phyloP scores from a whole-genome alignment of 331 rosid genomes.

The Stylosanthes scabra region DNA sequence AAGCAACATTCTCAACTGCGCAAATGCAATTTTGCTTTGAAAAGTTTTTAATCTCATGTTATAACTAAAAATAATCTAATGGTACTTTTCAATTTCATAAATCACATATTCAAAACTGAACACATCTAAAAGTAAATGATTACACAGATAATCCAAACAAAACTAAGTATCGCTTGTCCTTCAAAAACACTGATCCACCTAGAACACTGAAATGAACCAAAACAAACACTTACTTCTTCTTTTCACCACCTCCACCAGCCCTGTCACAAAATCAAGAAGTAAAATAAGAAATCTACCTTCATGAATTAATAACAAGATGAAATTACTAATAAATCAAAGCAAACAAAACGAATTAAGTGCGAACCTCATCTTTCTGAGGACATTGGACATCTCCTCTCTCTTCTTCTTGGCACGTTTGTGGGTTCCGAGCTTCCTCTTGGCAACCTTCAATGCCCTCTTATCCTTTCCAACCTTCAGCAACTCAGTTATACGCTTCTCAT shows the following conservation, averaged over 20 bases:
- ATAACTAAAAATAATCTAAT: background rate
- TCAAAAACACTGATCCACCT: constrained; percentile 3
- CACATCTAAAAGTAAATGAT: constrained; percentile 9
- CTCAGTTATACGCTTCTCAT: constrained; percentile 74
- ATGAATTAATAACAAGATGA: background rate
- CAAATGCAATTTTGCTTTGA: background rate
- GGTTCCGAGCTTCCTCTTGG: constrained; percentile 69
- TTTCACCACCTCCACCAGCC: constrained; percentile 67
- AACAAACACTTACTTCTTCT: constrained; percentile 53
- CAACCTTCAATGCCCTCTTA: constrained; percentile 69
- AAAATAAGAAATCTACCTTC: constrained; percentile 1
- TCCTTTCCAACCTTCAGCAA: constrained; percentile 76
- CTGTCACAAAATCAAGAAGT: constrained; percentile 39
- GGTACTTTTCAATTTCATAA: background rate
- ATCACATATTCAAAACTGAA: constrained; percentile 16
- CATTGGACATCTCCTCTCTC: constrained; percentile 75
- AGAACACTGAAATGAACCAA: background rate
- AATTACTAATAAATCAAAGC: background rate
- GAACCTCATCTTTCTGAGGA: constrained; percentile 73
- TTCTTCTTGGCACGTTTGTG: constrained; percentile 79
- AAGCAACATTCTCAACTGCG: too few species aligned
- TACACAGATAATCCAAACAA: constrained; percentile 1
- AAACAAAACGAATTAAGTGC: background rate
- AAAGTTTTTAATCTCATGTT: background rate
- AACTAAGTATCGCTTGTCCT: background rate